phyloP scores from a whole-genome alignment of 2,329 filamentous ascomycete genomes.

The Colletotrichum tofieldiae region DNA sequence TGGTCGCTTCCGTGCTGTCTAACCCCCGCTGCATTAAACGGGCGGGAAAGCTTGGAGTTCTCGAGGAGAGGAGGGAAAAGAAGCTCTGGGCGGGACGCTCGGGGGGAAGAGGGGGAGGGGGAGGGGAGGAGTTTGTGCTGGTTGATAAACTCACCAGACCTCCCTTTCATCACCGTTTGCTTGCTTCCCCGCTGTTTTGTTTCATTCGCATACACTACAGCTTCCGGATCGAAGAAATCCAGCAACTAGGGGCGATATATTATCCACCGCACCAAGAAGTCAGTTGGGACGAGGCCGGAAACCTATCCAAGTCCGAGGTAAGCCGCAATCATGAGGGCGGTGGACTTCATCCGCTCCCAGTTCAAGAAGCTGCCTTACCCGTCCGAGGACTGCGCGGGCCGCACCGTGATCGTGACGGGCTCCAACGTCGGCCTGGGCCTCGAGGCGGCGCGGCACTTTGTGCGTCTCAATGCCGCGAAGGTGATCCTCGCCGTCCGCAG shows the following conservation, averaged over 20 bases:
- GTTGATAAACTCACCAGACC: constrained; percentile 29
- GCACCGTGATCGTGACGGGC: constrained; percentile 61
- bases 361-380: constrained; percentile 51
- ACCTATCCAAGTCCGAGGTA: too few species aligned
- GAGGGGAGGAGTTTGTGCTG: background rate
- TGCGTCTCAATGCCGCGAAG: constrained; percentile 55
- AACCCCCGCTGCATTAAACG: constrained; percentile 23
- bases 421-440: constrained; percentile 60
- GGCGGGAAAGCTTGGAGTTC: constrained; percentile 24
- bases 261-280: background rate
- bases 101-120: constrained; percentile 2
- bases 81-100: background rate
- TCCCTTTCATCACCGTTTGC: background rate
- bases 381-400: constrained; percentile 51
- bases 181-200: constrained; percentile 4
- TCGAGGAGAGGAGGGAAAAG: background rate
- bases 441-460: constrained; percentile 60
- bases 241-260: background rate
- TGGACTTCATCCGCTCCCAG: constrained; percentile 44
- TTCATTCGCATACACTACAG: background rate
- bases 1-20: constrained; percentile 15
- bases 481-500: constrained; percentile 61
- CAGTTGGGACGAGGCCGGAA: too few species aligned
- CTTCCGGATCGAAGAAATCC: background rate
- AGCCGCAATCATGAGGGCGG: constrained; percentile 23